Base-by-base conservation (phyloP, 2,329 filamentous ascomycete genomes). In the Penicillium rolfsii region DNA sequence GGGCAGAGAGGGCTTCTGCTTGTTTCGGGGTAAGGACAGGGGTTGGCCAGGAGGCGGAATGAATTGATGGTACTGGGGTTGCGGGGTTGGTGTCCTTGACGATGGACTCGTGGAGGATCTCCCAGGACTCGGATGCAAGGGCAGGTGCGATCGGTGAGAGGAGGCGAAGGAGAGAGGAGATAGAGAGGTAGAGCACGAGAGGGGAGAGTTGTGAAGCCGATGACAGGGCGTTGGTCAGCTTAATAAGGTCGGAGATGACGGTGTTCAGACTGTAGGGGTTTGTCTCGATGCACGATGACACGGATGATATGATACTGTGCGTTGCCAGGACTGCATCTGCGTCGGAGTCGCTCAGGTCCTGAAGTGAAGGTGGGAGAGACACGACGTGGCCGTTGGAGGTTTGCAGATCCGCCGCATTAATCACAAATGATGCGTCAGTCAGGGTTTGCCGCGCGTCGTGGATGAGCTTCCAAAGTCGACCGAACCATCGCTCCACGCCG, bases 111-210 rank as follows among this genome's bases (percentile, higher is more conserved):
- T 76, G 72, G 3, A 93, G 80, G 1, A 84, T 69, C 63, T 84
- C 82, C 91, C 91, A 96, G 74, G 87, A 91, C 77, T 96, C 91
- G 67, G 94, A 91, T 1, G 91, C 84, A 61, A 95, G 87, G 0
- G 90, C 91, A 0, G 93, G 93, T 0, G 90, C 86, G 55, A 96
- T 87, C 4, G 93, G 93, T 0, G 91, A 90, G 67, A 93, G 81
- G 79, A 96, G 86, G 53, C 86, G 86, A 43, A 94, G 73, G 8
- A 96, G 83, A 3, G 81, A 78, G 1, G 81, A 81, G 76, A 71
- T 77, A 79, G 65, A 90, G 71, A 69, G 67, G 52, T 79, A 79
- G 35, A 71, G 65, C 4, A 76, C 54, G 3, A 72, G 68, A 40
- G 81, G 79, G 5, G 79, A 78, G 3, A 76, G 76, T 2, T 76